phyloP scores from a whole-genome alignment of 164 flowering plant genomes.

The Santalum album region DNA sequence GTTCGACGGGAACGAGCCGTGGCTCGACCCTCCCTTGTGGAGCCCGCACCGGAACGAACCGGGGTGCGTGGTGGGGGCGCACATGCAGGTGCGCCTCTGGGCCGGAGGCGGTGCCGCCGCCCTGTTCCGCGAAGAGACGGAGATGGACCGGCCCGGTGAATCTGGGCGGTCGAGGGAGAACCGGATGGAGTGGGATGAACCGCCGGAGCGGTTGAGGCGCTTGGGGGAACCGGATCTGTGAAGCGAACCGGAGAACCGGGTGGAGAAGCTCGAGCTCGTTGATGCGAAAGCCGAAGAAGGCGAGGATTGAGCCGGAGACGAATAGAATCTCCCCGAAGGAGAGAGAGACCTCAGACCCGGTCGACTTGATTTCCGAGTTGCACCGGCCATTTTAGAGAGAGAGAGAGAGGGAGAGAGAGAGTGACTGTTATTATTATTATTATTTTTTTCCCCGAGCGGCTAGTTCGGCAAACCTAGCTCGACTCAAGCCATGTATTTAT shows the following conservation, averaged over 20 bases:
- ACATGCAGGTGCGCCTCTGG: conserved; percentile 53
- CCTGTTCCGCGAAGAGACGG: conserved; percentile 15
- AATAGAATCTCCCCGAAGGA: conserved; percentile 29
- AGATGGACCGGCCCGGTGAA: conserved; percentile 28
- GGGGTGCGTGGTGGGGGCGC: conserved; percentile 81
- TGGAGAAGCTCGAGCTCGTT: conserved; percentile 21
- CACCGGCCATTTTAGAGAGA: conserved; percentile 16
- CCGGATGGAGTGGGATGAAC: conserved; percentile 19
- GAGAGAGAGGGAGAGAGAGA: conserved; percentile 5
- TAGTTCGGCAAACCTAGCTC: conserved; percentile 50
- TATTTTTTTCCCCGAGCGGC: conserved; percentile 8
- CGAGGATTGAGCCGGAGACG: conserved; percentile 10
- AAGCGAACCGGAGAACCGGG: conserved; percentile 21
- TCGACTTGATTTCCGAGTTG: conserved; percentile 28
- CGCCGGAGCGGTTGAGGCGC: conserved; percentile 21
- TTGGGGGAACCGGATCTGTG: conserved; percentile 27
- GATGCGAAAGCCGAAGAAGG: conserved; percentile 25
- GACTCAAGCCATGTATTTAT: conserved; percentile 36
- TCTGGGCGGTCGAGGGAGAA: conserved; percentile 30
- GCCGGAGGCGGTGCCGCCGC: conserved; percentile 1
- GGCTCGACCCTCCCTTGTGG: conserved; percentile 31
- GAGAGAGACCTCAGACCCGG: conserved; percentile 37
- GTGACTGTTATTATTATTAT: no score
- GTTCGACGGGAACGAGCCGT: conserved; percentile 34
- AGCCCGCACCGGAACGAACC: conserved; percentile 84